These are phyloP conservation scores for Butyriboletus loyo DNA, from an alignment of 768 basidiomycete genomes.

Conservation along the genomic window DNA sequence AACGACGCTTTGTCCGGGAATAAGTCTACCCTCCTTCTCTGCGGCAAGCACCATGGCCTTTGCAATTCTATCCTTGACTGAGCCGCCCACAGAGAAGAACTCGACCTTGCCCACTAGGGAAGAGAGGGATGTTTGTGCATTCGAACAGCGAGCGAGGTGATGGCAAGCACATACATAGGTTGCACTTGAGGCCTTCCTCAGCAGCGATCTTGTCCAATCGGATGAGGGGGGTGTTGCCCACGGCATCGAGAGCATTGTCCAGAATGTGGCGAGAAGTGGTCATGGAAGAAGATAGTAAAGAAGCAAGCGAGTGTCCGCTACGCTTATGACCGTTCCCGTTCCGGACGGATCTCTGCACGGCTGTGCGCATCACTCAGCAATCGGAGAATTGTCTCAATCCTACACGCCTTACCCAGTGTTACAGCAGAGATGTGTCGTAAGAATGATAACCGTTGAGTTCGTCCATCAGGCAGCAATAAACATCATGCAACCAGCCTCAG, in stretches of 20 bases:
- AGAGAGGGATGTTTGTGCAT: neutral
- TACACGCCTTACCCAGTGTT: no score
- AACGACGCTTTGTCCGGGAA: constrained; percentile 85
- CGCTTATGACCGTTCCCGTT: constrained; percentile 3
- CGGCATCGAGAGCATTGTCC: constrained; percentile 76
- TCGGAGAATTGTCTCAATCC: no score
- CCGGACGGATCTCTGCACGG: no score
- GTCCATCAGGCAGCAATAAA: no score
- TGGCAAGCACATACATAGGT: constrained; percentile 63
- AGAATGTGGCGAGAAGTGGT: constrained; percentile 48
- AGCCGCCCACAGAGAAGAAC: constrained; percentile 87
- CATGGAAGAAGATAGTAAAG: constrained; percentile 21
- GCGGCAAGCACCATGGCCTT: constrained; percentile 97
- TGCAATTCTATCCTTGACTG: constrained; percentile 94
- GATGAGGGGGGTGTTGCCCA: constrained; percentile 90
- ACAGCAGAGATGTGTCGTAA: no score
- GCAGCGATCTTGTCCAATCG: constrained; percentile 76
- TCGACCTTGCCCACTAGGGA: constrained; percentile 84
- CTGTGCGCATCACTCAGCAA: no score
- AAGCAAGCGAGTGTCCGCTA: neutral
- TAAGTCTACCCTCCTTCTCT: constrained; percentile 79
- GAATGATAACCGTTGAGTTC: no score
- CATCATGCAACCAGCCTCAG: no score
- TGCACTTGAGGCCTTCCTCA: constrained; percentile 78
- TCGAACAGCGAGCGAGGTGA: neutral